Base-by-base conservation (phyloP, 768 basidiomycete genomes). In the Panaeolus cyanescens region DNA sequence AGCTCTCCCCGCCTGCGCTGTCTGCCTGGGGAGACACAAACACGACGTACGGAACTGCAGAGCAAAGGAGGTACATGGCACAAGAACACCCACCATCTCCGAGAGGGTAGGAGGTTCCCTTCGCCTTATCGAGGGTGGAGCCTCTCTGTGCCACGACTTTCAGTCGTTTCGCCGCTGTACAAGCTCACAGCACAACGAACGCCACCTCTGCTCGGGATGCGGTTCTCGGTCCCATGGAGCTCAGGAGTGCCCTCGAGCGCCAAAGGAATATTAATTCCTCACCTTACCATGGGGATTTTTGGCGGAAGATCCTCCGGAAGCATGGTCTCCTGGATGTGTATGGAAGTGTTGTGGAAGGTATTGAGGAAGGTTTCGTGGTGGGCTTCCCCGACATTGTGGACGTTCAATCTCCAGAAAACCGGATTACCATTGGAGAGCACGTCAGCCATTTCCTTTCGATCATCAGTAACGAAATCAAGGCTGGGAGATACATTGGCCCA, bases 201-300 rank as follows among this genome's bases (percentile, higher is more conserved):
- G 40, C 1, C 78, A 80, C 67, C 55, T 74, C 9, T 80, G 78
- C 69, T 79, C 77, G 0, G 77, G 79, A 8, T 79, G 79, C 42
- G 72, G 75, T 28, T 37, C 58, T 0, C 3, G 66, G 39, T 32
- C 30, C 32, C 77, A 80, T 37, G 71, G 79, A 34, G 78, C 79
- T 65, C 64, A 73, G 40, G 42, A 31, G 1, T 80, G 79, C 64
- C 64, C 72, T 76, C 65, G 58, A 42, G 69, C 67, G 22, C 65
- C 71, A 74, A 70, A 64, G n/a, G 53, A 37, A 7, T 65, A 63
- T 67, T 0, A 64, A 71, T 0, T 56, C 62, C 40, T 76, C 78
- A 0, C 80, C 77, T 0, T 78, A 80, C 59, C 56, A 65, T 0
- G 59, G 70, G 0, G 61, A 69, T 0, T 67, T 55, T 0, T 83